Evolutionary conservation across 805 yeast genomes (phyloP), one percentile per base, ranked within the genome.

Genomic region (Candida dajiaensis): DNA sequence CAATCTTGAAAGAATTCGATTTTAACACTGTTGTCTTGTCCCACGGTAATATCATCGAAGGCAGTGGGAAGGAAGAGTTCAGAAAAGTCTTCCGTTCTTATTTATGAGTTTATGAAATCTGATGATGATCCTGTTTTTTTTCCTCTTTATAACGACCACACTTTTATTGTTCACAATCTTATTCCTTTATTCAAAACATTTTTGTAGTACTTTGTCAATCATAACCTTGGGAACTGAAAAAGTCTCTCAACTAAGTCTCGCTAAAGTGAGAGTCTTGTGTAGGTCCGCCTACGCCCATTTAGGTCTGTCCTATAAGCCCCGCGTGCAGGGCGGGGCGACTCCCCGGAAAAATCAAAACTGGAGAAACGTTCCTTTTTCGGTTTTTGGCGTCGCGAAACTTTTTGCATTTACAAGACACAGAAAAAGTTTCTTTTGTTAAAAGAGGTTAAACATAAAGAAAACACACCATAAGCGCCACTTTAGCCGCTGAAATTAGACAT

Each of bases 11-110:
- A 25, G 46, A 54, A 10, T 72, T 77, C 77, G 72, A 74, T 38
- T 73, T 78, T 49, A 72, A 73, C 13, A 65, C 67, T n/a, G 64
- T 79, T 42, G 74, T 82, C 36, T 65, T 73, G 53, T 77, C 83
- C 51, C 88, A 81, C 57, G 89, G 89, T 13, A 75, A 74, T 51
- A 68, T 79, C 11, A 65, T 81, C 46, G 78, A 75, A 20, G 55
- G 60, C 9, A 59, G 63, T 41, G 77, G 65, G 15, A 61, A 63
- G 41, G 48, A 48, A 3, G 50, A 41, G 11, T 55, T 56, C 4
- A 43, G 46, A 36, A 72, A 46, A 39, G 41, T 49, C 8, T 56
- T 53, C 35, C 44, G 40, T 3, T 26, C 50, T 8, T 50, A 52
- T 38, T 40, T 52, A 33, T 33, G 36, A 33, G 20, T 33, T 13